Conservation (phyloP, 495 filamentous ascomycete species). For the Sabuloglossum arenarium region DNA sequence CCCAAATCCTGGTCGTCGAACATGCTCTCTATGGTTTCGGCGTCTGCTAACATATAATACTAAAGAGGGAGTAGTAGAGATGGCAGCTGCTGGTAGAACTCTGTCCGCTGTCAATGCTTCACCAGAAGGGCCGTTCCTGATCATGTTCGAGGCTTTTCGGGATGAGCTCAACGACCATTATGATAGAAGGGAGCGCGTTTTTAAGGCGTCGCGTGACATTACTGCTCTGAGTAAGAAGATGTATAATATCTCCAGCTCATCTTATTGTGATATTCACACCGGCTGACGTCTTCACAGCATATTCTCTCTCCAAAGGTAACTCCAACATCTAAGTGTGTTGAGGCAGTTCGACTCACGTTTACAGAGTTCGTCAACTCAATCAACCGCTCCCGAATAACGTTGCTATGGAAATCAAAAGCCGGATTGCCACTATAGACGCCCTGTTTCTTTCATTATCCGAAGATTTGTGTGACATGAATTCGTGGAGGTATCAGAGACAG, state of each 20-base stretch:
- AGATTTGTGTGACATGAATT: conserved; percentile 58
- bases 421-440: conserved; percentile 41
- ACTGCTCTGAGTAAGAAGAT: conserved; percentile 94
- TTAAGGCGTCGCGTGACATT: conserved; percentile 76
- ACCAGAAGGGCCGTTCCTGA: conserved; percentile 24
- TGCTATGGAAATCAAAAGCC: conserved; percentile 37
- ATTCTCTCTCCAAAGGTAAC: conserved; percentile 76
- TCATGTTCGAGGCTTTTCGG: conserved; percentile 72
- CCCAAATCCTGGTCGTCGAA: no score
- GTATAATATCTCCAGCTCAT: conserved; percentile 25
- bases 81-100: background rate
- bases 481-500: conserved; percentile 62
- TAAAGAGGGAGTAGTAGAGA: no score
- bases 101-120: background rate
- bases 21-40: no score
- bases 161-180: conserved; percentile 85
- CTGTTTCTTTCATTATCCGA: conserved; percentile 43
- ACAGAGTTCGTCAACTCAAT: conserved; percentile 9
- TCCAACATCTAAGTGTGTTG: background rate
- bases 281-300: conserved; percentile 34
- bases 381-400: conserved; percentile 37
- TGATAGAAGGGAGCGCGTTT: conserved; percentile 72
- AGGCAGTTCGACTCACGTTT: conserved; percentile 28
- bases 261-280: conserved; percentile 1
- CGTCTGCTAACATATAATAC: no score